Conservation (phyloP, 345 rosid species). For the Arabis hirsuta region DNA sequence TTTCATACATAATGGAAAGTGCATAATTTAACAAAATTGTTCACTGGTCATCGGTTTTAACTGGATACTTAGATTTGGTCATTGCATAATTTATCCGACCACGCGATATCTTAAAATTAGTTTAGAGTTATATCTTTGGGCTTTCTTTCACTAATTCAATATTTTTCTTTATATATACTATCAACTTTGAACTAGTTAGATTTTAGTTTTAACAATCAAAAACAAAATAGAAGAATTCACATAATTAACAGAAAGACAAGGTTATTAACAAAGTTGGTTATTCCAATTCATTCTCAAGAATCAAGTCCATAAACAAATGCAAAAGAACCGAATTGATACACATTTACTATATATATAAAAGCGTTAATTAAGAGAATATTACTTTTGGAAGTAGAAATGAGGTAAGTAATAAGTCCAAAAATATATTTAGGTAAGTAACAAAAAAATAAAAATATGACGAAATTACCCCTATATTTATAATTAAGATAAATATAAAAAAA, state of each 20-base stretch:
- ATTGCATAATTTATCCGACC: background rate
- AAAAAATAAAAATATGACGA: no score
- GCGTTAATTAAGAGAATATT: no score
- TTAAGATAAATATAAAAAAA: no score
- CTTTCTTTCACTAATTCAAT: background rate
- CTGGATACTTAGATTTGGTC: background rate
- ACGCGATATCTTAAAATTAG: background rate
- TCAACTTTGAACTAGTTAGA: background rate
- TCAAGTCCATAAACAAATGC: background rate
- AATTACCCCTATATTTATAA: no score
- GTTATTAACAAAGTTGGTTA: no score
- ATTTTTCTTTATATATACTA: background rate
- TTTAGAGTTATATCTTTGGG: background rate
- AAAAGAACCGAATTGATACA: background rate
- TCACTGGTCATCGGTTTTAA: background rate
- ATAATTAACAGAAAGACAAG: background rate
- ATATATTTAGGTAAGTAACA: no score
- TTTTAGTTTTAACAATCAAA: background rate
- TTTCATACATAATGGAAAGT: background rate
- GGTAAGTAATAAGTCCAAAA: no score
- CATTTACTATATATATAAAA: no score
- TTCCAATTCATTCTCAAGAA: background rate
- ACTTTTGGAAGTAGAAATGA: no score
- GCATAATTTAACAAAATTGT: background rate
- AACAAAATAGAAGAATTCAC: slow-evolving; percentile 11